Percentiles rank a stretch among this genome's conserved stretches.
phyloP scores from a whole-genome alignment of 148 eudicot species.

The Fagopyrum esculentum region DNA sequence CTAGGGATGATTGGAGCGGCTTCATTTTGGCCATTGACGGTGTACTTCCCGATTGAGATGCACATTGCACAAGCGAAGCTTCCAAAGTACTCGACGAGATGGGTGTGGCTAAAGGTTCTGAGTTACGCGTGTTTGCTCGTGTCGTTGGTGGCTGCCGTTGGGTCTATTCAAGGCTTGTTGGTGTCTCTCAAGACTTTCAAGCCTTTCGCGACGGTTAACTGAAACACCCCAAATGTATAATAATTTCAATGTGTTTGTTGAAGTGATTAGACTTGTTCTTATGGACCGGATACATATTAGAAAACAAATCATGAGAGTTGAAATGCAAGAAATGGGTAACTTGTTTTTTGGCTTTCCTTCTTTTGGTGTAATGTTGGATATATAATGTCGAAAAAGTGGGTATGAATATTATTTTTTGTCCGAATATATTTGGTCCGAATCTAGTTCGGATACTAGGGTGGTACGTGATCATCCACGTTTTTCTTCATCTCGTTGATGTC shows the following conservation, averaged over 20 bases:
- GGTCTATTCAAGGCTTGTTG: constrained; percentile 62
- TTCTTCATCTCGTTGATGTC: too few relatives aligned
- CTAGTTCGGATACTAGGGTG: too few relatives aligned
- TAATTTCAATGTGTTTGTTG: not conserved
- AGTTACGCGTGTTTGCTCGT: constrained; percentile 54
- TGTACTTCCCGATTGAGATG: constrained; percentile 72
- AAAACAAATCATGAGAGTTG: too few relatives aligned
- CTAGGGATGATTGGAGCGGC: constrained; percentile 71
- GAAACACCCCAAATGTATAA: not conserved
- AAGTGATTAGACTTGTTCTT: not conserved
- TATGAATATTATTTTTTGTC: too few relatives aligned
- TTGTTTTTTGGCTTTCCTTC: too few relatives aligned
- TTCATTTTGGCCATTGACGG: constrained; percentile 71
- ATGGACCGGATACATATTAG: too few relatives aligned
- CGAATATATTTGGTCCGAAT: too few relatives aligned
- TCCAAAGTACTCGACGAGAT: constrained; percentile 46
- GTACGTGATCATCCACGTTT: too few relatives aligned
- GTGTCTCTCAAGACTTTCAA: constrained; percentile 34
- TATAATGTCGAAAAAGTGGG: too few relatives aligned
- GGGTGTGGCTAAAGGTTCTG: constrained; percentile 56
- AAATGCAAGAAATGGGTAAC: too few relatives aligned
- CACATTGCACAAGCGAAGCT: constrained; percentile 60
- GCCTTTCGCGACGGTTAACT: constrained; percentile 38
- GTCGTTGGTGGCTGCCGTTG: constrained; percentile 63
- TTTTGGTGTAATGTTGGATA: too few relatives aligned